Conservation (phyloP, 2,329 filamentous ascomycete genomes). For the Pezicula rhizophila region DNA sequence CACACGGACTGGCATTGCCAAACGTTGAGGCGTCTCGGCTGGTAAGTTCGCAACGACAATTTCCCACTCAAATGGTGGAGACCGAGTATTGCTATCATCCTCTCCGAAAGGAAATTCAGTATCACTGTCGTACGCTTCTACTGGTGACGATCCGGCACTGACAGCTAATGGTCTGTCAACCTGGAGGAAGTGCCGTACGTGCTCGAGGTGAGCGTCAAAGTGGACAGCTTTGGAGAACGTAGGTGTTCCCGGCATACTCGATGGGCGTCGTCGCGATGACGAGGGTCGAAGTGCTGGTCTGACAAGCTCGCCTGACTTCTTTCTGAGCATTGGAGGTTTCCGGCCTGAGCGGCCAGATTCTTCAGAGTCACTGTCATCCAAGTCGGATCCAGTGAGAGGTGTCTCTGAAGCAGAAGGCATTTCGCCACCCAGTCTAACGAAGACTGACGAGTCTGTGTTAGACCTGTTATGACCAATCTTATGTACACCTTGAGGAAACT, state of each 20-base stretch:
- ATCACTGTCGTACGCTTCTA: conserved; percentile 82
- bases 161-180: conserved; percentile 93
- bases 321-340: conserved; percentile 91
- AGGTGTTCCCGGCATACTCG: conserved; percentile 95
- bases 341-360: conserved; percentile 48
- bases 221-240: conserved; percentile 97
- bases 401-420: conserved; percentile 38
- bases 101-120: conserved; percentile 78
- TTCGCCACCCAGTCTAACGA: conserved; percentile 26
- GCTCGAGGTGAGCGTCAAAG: conserved; percentile 93
- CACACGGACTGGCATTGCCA: conserved; percentile 64
- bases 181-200: conserved; percentile 91
- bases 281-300: conserved; percentile 80
- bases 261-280: conserved; percentile 70
- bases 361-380: conserved; percentile 48
- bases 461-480: conserved; percentile 25
- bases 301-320: conserved; percentile 96
- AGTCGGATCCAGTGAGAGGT: conserved; percentile 49
- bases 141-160: conserved; percentile 87
- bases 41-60: conserved; percentile 83
- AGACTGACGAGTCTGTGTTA: conserved; percentile 42
- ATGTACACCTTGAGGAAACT: conserved; percentile 10
- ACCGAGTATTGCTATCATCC: conserved; percentile 33
- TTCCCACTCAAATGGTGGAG: conserved; percentile 73
- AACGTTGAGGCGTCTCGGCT: conserved; percentile 54